Evolutionary conservation across 192 early-diverging fungal genomes (phyloP), one percentile per base, ranked within the genome.

Genomic region (Spizellomyces sp.): DNA sequence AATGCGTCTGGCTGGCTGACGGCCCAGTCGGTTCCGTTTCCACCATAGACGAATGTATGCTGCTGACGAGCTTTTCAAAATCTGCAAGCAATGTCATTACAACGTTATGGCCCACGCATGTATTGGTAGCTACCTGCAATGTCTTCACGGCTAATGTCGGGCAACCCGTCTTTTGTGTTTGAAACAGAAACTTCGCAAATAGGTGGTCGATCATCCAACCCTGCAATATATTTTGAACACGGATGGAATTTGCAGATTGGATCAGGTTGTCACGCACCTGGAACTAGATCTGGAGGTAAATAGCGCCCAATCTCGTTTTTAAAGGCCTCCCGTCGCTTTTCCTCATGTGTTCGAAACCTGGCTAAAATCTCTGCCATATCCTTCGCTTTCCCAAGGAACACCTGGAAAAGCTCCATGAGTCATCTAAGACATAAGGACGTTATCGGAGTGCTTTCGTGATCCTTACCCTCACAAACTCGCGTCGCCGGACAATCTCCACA

Each of bases 401-500:
- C 64, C 59, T 70, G 45, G 10, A 27, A 10, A 41, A n/a, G 9
- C 41, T 8, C 4, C 36, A 12, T 36, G 4, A 62, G 48, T 50
- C 12, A 22, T 17, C 27, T 36, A 36, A 36, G 27, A 2, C 27
- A 41, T 42, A 43, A 63, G 19, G 1, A 45, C 47, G 21, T 42
- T 5, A 9, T 54, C 45, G 7, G 19, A n/a, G 8, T 27, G 21
- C 9, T 10, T 45, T 6, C 48, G n/a, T 64, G 14, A 4, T 10
- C 22, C 48, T 46, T 63, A 71, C 71, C 43, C 70, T 45, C 19
- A 67, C 69, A 84, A 73, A 84, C 58, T 84, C 83, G 44, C 73
- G 62, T 21, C 84, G 58, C 61, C 84, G 77, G 5, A 83, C 84
- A 69, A 85, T 75, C 60, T 85, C 84, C 5, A 81, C 76, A 41